A percentile compares a stretch with the other conserved stretches of the same genome.
phyloP scores from a whole-genome alignment of 2,329 filamentous ascomycete species.

The Aspergillus japonicus region DNA sequence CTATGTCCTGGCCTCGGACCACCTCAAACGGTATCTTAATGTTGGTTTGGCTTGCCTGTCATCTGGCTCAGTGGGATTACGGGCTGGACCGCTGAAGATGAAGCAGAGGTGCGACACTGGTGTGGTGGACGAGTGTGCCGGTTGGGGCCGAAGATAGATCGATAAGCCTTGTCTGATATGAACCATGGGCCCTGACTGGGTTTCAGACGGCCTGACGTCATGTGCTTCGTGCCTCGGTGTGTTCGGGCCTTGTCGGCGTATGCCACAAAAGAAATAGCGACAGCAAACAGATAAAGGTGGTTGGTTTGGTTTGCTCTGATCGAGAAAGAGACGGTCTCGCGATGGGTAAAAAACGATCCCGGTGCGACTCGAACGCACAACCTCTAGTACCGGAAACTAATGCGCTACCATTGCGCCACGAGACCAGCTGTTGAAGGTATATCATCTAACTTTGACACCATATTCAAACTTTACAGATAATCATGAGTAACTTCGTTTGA shows the following conservation, averaged over 20 bases:
- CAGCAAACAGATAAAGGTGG: too few relatives aligned
- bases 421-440: slow-evolving; percentile 14
- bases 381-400: slow-evolving; percentile 37
- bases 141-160: neutral
- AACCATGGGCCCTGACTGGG: neutral
- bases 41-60: too few relatives aligned
- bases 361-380: slow-evolving; percentile 28
- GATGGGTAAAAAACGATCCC: slow-evolving; percentile 22
- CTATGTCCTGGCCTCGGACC: too few relatives aligned
- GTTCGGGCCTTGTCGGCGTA: too few relatives aligned
- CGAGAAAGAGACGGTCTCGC: too few relatives aligned
- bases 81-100: neutral
- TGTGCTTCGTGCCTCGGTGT: too few relatives aligned
- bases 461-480: neutral
- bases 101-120: neutral
- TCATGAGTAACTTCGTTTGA: too few relatives aligned
- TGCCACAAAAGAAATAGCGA: too few relatives aligned
- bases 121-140: neutral
- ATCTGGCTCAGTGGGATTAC: neutral
- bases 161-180: neutral
- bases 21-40: too few relatives aligned
- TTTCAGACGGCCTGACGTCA: too few relatives aligned
- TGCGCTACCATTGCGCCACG: slow-evolving; percentile 41
- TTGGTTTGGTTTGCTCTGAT: too few relatives aligned
- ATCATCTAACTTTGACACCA: neutral